Evolutionary conservation across 306 rosid species (phyloP), one percentile per base, ranked within the genome.

Genomic region (Crotalaria pallida): DNA sequence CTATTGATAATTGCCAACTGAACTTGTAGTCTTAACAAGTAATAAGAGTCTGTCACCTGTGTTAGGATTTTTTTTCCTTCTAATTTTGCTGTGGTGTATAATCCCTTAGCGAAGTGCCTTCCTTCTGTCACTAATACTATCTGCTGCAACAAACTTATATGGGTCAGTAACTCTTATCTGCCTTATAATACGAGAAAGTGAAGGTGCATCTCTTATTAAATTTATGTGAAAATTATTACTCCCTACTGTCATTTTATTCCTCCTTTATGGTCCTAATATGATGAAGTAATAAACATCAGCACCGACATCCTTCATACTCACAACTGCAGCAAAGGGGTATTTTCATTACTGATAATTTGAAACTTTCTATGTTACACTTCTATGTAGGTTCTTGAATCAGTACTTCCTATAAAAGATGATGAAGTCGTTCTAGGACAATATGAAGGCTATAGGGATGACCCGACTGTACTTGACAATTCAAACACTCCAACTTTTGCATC

Each of bases 161-260:
- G n/a, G n/a, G n/a, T n/a, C n/a, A n/a, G n/a, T n/a, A n/a, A n/a
- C n/a, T n/a, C n/a, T n/a, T n/a, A n/a, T n/a, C n/a, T n/a, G n/a
- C n/a, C n/a, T n/a, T n/a, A n/a, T n/a, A n/a, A n/a, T n/a, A 94
- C 48, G 98, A 90, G 86, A 94, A 94, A 94, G 97, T 94, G 66
- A 94, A 94, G 97, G 98, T 94, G 13, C 22, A 84, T 60, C 48
- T 64, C 75, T 71, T 62, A 45, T 29, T 55, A 18, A 24, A 57
- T 53, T 79, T 56, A 10, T n/a, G 9, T 22, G 43, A 34, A 70
- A 29, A 19, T 9, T 67, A 40, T 19, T 53, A 27, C 24, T 22
- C 29, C 13, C 36, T 58, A 3, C 27, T 53, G 55, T 71, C 49
- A 36, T 58, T 56, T 50, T 10, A 13, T 62, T 48, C 21, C 38